Evolutionary conservation across 148 eudicot species (phyloP), one percentile per base, ranked within the genome.

Genomic region (Vaccinium myrtillus): DNA sequence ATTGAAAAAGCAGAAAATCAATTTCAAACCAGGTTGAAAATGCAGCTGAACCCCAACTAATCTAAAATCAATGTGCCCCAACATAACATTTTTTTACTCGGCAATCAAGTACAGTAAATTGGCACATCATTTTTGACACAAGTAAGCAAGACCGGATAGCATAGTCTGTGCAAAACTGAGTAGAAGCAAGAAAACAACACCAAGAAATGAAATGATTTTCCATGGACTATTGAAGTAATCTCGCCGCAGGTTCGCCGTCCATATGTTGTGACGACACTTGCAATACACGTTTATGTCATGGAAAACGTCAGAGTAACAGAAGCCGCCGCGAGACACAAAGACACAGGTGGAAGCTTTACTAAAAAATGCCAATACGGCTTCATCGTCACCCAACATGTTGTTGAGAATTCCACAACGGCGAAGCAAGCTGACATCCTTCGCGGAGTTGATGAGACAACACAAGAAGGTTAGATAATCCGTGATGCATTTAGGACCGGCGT

Each of bases 301-400:
- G 43, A 84, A 83, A 5, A 79, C 63, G 1, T 67, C 19, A 8
- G 46, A 16, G 36, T 84, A 87, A 63, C 36, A 2, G 19, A 80
- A 61, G 14, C 23, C 16, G 11, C 53, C 10, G 0, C 53, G 27
- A 56, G 50, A 25, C 61, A 53, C 4, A 0, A n/a, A 8, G 2
- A 80, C 19, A n/a, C 30, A 36, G 2, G 8, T 53, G 1, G 54
- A 77, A 25, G 54, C 5, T 48, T 65, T 55, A 46, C 54, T 80
- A 21, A 79, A 74, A 27, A 87, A 12, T 3, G 36, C 21, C 5
- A 23, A 84, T 11, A 65, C 86, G 2, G 11, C 58, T 10, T 32
- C 69, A 63, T 87, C 84, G 6, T 75, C 86, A 5, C 82, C 81
- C 49, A 81, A 2, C 32, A 21, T 65, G 18, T 56, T 87, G 2